Conservation (phyloP, 2,329 filamentous ascomycete species). For the Diplocarpon mali region DNA sequence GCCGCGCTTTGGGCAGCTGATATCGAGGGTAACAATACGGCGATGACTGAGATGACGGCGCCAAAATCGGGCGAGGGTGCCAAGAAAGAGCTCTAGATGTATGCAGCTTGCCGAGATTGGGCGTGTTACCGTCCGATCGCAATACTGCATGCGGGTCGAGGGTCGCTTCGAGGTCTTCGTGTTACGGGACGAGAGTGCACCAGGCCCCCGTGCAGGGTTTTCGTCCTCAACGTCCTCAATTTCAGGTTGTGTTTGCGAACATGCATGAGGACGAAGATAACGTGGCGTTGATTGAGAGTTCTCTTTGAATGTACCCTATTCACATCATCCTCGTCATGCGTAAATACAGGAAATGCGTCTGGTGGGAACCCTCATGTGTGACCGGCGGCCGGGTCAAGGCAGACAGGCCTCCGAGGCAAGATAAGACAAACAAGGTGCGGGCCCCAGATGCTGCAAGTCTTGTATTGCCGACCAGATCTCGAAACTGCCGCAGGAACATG, state of each 20-base stretch:
- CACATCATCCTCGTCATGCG: neutral
- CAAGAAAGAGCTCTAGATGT: constrained; percentile 15
- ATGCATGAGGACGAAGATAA: neutral
- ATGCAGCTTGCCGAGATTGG: constrained; percentile 18
- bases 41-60: constrained; percentile 20
- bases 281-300: constrained; percentile 2
- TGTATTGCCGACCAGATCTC: constrained; percentile 7
- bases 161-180: constrained; percentile 8
- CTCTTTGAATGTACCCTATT: neutral
- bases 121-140: constrained; percentile 5
- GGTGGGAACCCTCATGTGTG: no score
- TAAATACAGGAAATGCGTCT: neutral
- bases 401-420: neutral
- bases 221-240: neutral
- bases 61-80: constrained; percentile 9
- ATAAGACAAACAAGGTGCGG: constrained; percentile 1
- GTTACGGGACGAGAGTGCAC: constrained; percentile 9
- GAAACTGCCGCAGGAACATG: constrained; percentile 2
- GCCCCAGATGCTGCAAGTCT: constrained; percentile 9
- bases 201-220: constrained; percentile 3
- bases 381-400: no score
- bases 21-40: constrained; percentile 42
- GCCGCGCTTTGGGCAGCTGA: constrained; percentile 93
- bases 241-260: constrained; percentile 2
- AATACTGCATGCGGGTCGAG: constrained; percentile 4